phyloP scores from a whole-genome alignment of 345 rosid species.

The Eucalyptus cloeziana region DNA sequence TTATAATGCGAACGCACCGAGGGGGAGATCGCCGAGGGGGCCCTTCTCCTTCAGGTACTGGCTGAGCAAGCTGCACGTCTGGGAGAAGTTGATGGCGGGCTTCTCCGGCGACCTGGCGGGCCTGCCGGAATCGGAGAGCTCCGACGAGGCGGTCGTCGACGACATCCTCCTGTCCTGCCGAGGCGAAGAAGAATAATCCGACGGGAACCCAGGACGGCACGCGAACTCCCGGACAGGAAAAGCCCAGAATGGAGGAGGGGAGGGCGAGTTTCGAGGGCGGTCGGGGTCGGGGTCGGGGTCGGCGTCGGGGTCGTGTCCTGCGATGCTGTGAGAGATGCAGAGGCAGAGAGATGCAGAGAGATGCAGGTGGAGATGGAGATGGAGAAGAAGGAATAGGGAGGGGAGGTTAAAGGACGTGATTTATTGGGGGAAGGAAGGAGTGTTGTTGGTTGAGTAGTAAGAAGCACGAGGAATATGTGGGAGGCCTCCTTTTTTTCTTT shows the following conservation, averaged over 20 bases:
- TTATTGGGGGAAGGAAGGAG: neutral
- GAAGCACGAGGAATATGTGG: slow-evolving; percentile 43
- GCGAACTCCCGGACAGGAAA: neutral
- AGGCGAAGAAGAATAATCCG: too few relatives aligned
- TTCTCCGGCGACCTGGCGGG: slow-evolving; percentile 14
- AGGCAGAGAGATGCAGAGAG: neutral
- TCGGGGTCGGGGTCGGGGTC: neutral
- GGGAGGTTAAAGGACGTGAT: neutral
- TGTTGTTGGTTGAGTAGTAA: neutral
- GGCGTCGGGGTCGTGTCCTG: neutral
- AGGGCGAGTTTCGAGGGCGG: neutral
- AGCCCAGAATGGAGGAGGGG: neutral
- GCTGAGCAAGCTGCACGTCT: slow-evolving; percentile 55
- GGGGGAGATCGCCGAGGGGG: slow-evolving; percentile 55
- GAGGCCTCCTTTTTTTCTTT: neutral
- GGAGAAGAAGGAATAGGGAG: neutral
- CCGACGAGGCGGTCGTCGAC: slow-evolving; percentile 14
- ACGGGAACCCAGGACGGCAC: neutral
- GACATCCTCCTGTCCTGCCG: too few relatives aligned
- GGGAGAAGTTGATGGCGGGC: slow-evolving; percentile 33
- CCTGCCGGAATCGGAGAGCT: neutral
- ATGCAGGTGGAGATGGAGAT: neutral
- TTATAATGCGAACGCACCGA: slow-evolving; percentile 8
- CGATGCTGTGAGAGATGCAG: neutral
- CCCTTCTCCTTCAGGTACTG: slow-evolving; percentile 74